Conservation (phyloP, 73 alveolate species). For the Symbiodinium natans region DNA sequence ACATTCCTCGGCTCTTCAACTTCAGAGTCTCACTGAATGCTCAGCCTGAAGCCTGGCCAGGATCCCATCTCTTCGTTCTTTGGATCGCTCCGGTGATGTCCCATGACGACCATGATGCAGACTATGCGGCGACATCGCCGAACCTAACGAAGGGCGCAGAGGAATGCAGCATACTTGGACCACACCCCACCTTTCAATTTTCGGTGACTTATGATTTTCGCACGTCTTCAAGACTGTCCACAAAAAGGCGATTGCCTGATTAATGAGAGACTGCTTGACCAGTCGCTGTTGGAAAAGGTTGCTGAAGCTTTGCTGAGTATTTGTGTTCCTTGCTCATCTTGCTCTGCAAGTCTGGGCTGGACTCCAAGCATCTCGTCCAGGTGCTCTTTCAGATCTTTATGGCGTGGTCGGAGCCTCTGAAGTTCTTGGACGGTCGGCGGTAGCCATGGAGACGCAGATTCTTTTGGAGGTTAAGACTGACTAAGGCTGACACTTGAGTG, state of each 20-base stretch:
- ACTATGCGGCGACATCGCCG: no score
- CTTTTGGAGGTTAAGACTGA: not conserved
- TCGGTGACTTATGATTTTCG: not conserved
- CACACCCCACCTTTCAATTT: not conserved
- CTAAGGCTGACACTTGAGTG: conserved; percentile 13
- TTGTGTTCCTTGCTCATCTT: not conserved
- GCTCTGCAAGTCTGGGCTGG: no score
- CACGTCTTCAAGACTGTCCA: not conserved
- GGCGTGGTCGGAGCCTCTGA: not conserved
- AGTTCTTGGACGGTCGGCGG: not conserved
- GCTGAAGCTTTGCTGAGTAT: no score
- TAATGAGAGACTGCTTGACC: not conserved
- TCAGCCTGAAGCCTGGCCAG: not conserved
- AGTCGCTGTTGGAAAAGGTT: not conserved
- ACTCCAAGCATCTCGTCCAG: no score
- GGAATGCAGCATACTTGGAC: not conserved
- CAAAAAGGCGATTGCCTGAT: not conserved
- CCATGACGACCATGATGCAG: not conserved
- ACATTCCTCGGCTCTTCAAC: no score
- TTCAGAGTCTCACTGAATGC: not conserved
- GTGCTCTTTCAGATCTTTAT: not conserved
- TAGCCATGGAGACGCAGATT: not conserved
- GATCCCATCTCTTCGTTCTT: not conserved
- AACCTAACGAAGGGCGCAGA: no score
- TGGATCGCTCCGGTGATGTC: not conserved